Evolutionary conservation across 2,329 filamentous ascomycete species (phyloP).

Genomic region (Ophiocordyceps camponoti-floridani): DNA sequence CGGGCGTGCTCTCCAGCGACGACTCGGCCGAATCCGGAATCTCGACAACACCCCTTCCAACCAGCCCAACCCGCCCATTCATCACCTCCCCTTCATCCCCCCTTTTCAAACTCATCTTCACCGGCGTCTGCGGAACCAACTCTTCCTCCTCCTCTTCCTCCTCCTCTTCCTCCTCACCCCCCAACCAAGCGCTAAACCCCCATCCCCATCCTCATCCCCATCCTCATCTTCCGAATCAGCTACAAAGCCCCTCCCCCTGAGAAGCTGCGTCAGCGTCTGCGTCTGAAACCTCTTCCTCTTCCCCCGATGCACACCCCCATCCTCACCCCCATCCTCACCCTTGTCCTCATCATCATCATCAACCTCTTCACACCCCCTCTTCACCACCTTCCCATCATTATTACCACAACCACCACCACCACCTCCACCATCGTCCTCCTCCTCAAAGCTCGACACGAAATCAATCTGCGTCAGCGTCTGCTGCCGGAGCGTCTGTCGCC

Average conservation of each 20-base stretch:
- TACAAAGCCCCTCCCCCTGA: slow-evolving; percentile 12
- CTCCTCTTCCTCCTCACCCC: neutral
- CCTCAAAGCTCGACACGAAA: slow-evolving; percentile 16
- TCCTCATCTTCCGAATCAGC: slow-evolving; percentile 18
- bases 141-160: slow-evolving; percentile 10
- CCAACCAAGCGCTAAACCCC: slow-evolving; percentile 17
- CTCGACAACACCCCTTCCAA: slow-evolving; percentile 9
- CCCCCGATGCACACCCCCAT: neutral
- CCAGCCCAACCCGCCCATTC: neutral
- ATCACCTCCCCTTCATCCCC: neutral
- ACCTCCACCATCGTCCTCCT: slow-evolving; percentile 8
- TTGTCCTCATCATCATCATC: too few relatives aligned
- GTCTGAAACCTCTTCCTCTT: slow-evolving; percentile 14
- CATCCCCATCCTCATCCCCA: slow-evolving; percentile 1
- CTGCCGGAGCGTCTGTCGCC: slow-evolving; percentile 15
- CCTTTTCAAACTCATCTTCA: neutral
- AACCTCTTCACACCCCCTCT: too few relatives aligned
- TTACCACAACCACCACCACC: too few relatives aligned
- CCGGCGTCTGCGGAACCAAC: slow-evolving; percentile 24
- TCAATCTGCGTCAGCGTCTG: slow-evolving; percentile 25
- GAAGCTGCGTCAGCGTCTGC: slow-evolving; percentile 23
- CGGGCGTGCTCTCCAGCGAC: too few relatives aligned
- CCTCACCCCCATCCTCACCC: neutral
- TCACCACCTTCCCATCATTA: too few relatives aligned
- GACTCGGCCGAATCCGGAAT: slow-evolving; percentile 36